Evolutionary conservation across 139 green algal genomes (phyloP), one percentile per base, ranked within the genome.

Genomic region (Tetratostichococcus sp.): DNA sequence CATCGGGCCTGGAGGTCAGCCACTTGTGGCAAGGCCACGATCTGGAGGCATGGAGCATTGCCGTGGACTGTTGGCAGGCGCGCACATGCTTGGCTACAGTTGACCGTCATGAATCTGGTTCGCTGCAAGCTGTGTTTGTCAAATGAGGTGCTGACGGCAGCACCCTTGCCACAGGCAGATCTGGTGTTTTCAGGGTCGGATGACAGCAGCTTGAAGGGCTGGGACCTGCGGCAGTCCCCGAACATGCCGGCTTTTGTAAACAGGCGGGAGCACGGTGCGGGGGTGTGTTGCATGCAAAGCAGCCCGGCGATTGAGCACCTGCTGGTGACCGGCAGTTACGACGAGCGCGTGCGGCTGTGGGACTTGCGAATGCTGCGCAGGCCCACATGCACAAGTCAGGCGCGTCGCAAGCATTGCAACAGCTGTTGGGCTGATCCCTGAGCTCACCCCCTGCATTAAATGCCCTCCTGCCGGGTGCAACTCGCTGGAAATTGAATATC

Each of bases 341-440:
- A 98, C 69, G 94, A 98, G 71, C 1, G 70, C 6, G 72, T 91
- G n/a, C 58, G 94, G 30, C 34, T 95, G 34, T 97, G 93, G 93
- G 93, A 97, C 72, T 35, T 84, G 26, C 78, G 90, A 0, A 79
- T 65, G 4, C 6, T 71, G 67, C 31, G 33, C 30, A 42, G 32
- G 26, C 67, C 67, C 35, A 35, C n/a, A 4, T 31, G 33, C 30
- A 43, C 8, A 2, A 35, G 23, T 30, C 30, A 43, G 31, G 67
- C 17, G 11, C 30, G 65, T 17, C 22, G 59, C 26, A n/a, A n/a
- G n/a, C n/a, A n/a, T n/a, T n/a, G n/a, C n/a, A n/a, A n/a, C n/a
- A n/a, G n/a, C n/a, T n/a, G n/a, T n/a, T n/a, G n/a, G n/a, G n/a
- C n/a, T n/a, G n/a, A n/a, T n/a, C n/a, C n/a, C n/a, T n/a, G n/a